Conservation (phyloP, 371 early-diverging fungal genomes). For the Mucor sp. region DNA sequence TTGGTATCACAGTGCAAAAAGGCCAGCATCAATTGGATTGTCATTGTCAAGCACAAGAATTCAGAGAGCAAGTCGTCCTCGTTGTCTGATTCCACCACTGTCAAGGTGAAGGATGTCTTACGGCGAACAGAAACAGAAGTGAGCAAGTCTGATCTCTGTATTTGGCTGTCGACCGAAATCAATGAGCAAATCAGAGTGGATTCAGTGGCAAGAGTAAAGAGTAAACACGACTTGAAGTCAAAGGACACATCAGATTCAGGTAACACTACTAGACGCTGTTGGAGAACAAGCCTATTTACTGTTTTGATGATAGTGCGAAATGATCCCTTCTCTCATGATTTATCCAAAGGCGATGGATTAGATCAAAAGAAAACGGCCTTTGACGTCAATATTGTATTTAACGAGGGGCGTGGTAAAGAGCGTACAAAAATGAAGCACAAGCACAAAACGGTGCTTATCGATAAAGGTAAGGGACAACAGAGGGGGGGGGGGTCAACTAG, state of each 20-base stretch:
- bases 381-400: conserved; percentile 48
- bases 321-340: conserved; percentile 37
- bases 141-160: conserved; percentile 48
- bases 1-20: conserved; percentile 64
- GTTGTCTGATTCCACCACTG: conserved; percentile 40
- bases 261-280: conserved; percentile 2
- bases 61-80: conserved; percentile 33
- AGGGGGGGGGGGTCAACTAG: too few species aligned
- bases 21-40: conserved; percentile 80
- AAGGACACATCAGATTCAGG: conserved; percentile 54
- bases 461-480: too few species aligned
- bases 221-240: conserved; percentile 58
- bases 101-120: conserved; percentile 77
- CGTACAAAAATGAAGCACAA: conserved; percentile 68
- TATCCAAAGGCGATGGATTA: conserved; percentile 32
- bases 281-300: not conserved
- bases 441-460: conserved; percentile 67
- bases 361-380: conserved; percentile 39
- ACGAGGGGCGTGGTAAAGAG: conserved; percentile 45
- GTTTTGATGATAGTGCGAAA: conserved; percentile 20
- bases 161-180: conserved; percentile 70
- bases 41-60: conserved; percentile 70
- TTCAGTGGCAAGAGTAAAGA: conserved; percentile 44
- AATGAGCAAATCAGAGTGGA: conserved; percentile 67
- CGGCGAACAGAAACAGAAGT: conserved; percentile 70